Evolutionary conservation across 169 alveolate genomes (phyloP).

Genomic region (Plasmodium coatneyi): DNA sequence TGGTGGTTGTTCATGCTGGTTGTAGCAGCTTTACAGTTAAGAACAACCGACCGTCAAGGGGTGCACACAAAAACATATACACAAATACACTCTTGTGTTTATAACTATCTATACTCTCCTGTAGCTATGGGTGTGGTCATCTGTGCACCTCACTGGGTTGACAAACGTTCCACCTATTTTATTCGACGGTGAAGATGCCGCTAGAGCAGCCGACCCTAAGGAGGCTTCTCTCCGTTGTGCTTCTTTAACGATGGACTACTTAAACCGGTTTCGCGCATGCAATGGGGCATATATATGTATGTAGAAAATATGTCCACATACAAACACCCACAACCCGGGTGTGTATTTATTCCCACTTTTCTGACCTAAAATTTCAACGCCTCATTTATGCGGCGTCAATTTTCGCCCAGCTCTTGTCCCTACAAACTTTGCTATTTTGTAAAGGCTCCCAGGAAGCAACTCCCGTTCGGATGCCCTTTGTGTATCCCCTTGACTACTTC

Average conservation of each 20-base stretch:
- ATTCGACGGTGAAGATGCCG: neutral
- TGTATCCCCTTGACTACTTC: neutral
- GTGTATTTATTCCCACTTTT: neutral
- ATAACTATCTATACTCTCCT: neutral
- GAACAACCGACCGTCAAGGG: neutral
- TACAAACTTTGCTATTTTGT: neutral
- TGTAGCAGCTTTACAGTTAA: neutral
- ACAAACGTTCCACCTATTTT: neutral
- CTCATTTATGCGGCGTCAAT: neutral
- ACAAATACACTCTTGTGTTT: neutral
- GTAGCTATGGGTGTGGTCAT: neutral
- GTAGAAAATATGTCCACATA: neutral
- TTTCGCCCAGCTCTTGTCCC: neutral
- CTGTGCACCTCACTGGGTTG: neutral
- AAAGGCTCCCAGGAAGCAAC: neutral
- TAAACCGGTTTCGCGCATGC: neutral
- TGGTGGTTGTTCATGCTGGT: slow-evolving; percentile 18
- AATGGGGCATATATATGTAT: neutral
- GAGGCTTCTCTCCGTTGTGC: neutral
- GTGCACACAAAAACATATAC: neutral
- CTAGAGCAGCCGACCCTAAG: neutral
- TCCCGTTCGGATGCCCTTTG: neutral
- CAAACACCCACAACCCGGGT: neutral
- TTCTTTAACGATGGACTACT: neutral
- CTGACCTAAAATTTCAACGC: neutral